Conservation (phyloP, 306 rosid genomes). For the Delonix regia region DNA sequence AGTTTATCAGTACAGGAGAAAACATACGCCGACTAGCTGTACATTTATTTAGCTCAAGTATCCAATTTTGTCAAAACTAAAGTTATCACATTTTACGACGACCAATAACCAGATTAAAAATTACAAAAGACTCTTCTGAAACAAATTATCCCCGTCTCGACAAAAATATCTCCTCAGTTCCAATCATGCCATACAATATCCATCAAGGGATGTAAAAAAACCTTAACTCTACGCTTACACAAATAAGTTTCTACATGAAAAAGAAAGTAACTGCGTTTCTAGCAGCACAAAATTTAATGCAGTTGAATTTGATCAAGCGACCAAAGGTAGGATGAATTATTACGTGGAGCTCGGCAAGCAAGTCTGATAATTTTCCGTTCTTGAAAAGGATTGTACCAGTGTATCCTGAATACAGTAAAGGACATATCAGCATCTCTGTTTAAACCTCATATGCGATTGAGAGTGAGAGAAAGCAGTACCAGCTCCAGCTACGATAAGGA, state of each 20-base stretch:
- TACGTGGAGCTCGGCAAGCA: conserved; percentile 81
- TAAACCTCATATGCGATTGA: background rate
- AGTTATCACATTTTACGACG: background rate
- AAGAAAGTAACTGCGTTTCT: background rate
- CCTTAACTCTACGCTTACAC: background rate
- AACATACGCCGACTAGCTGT: background rate
- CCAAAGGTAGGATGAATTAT: background rate
- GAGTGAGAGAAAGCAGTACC: conserved; percentile 31
- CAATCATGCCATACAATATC: background rate
- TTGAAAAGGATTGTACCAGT: conserved; percentile 67
- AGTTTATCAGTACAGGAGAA: background rate
- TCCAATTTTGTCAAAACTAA: conserved; percentile 25
- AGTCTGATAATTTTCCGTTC: conserved; percentile 73
- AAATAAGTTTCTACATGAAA: background rate
- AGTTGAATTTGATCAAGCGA: conserved; percentile 32
- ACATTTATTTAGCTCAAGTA: background rate
- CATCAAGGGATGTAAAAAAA: background rate
- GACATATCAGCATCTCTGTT: conserved; percentile 10
- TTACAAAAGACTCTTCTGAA: conserved; percentile 12
- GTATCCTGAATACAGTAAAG: conserved; percentile 58
- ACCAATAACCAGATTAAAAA: background rate
- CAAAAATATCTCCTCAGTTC: background rate
- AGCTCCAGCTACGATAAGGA: conserved; percentile 69
- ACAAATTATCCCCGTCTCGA: background rate
- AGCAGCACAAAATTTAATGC: background rate